Percentiles rank a stretch among this genome's conserved stretches.
Evolutionary conservation across 306 rosid genomes (phyloP).

Genomic region (Pyrus communis): DNA sequence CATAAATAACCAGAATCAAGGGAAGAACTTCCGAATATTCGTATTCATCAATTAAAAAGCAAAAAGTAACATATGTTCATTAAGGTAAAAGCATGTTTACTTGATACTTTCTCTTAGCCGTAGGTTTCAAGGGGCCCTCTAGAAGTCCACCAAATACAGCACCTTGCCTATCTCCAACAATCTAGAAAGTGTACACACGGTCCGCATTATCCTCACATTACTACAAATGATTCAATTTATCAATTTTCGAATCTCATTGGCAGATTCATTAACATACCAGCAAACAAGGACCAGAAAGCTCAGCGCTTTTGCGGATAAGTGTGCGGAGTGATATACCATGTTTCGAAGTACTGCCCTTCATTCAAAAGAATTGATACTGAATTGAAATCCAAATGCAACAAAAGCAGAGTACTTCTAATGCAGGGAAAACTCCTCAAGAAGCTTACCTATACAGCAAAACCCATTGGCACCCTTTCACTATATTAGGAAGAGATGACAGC

Average conservation of each 20-base stretch:
- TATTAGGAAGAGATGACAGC: conserved; percentile 77
- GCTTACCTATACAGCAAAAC: conserved; percentile 77
- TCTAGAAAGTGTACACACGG: conserved; percentile 34
- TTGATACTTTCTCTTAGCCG: conserved; percentile 82
- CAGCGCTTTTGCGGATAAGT: conserved; percentile 84
- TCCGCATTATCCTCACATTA: conserved; percentile 9
- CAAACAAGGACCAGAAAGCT: conserved; percentile 80
- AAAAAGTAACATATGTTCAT: not conserved
- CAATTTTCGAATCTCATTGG: not conserved
- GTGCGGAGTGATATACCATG: conserved; percentile 97
- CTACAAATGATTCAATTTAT: not conserved
- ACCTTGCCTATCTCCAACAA: conserved; percentile 87
- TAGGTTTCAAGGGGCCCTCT: conserved; percentile 77
- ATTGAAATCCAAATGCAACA: conserved; percentile 35
- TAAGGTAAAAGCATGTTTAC: conserved; percentile 27
- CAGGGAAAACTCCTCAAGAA: conserved; percentile 12
- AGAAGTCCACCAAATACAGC: conserved; percentile 91
- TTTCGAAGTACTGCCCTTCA: conserved; percentile 99
- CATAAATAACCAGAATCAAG: not conserved
- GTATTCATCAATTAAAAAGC: not conserved
- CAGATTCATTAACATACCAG: conserved; percentile 45
- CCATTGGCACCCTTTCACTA: conserved; percentile 94
- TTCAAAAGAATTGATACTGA: conserved; percentile 43
- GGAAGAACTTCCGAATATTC: not conserved
- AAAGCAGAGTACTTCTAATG: conserved; percentile 4